Base-by-base conservation (phyloP, 164 flowering plant species). In the Magnolia kwangsiensis region DNA sequence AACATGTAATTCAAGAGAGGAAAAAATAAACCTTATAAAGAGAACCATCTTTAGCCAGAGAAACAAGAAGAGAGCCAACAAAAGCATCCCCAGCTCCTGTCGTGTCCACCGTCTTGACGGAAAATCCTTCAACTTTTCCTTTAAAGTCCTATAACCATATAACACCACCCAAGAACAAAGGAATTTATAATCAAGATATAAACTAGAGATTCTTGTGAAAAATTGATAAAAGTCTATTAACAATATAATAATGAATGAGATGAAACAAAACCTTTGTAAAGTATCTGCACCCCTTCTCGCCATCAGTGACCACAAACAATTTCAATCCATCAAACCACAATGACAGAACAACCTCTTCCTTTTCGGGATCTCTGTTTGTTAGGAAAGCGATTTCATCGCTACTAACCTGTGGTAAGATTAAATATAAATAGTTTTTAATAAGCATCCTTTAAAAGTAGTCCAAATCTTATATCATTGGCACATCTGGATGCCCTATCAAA, bases 51-150 rank as follows among this genome's bases (percentile, higher is more conserved):
- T 77, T 72, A 58, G 82, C 88, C 31, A 92, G 59, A 6, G 81
- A 59, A 16, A 74, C 75, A n/a, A 92, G 77, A 8, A 91, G 76
- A 20, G 90, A 72, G 3, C 97, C 97, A 31, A 92, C 94, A 75
- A 92, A 92, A n/a, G 94, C 76, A 80, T 91, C 97, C 49, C 97
- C 95, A 1, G 97, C 97, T 10, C 97, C 95, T 27, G 97, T 92
- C 59, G 95, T 88, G 76, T 92, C 94, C 7, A 92, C 85, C 1
- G 92, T 73, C 4, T 87, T 81, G 79, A 92, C 94, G 1, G 83
- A 45, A 78, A 78, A 87, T 19, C 91, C 95, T 16, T 29, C 20
- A 18, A 90, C 91, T 72, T 29, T 80, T 73, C 97, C 95, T 75
- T 82, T 88, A 75, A 92, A 93, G 19, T 51, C 81, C 97, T 90